Percentiles rank a stretch among this genome's conserved stretches.
These are phyloP conservation scores for Salvia splendens DNA, from an alignment of 257 asterid species.

Conservation along the genomic window DNA sequence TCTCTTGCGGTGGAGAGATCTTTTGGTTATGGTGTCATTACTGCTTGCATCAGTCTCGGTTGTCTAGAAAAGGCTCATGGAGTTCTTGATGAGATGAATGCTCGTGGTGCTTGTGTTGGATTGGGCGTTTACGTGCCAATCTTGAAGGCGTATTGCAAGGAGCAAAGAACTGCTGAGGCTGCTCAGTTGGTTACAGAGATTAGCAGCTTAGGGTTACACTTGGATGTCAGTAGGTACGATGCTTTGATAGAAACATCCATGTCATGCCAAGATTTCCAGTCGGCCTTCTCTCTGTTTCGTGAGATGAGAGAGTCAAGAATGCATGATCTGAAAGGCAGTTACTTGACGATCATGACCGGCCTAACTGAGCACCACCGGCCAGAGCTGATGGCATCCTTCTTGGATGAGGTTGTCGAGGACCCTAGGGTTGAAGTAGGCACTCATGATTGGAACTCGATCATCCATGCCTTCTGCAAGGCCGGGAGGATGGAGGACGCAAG, in stretches of 20 bases:
- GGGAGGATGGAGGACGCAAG: conserved; percentile 83
- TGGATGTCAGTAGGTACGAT: conserved; percentile 68
- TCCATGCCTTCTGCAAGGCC: conserved; percentile 88
- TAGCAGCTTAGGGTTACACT: conserved; percentile 54
- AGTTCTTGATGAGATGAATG: conserved; percentile 83
- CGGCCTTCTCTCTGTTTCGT: conserved; percentile 85
- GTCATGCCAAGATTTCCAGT: conserved; percentile 92
- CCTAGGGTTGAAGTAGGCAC: conserved; percentile 76
- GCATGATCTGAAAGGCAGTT: conserved; percentile 66
- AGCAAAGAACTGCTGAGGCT: conserved; percentile 83
- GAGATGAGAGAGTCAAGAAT: conserved; percentile 90
- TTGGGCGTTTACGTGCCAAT: conserved; percentile 79
- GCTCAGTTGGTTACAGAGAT: conserved; percentile 80
- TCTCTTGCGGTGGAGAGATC: conserved; percentile 55
- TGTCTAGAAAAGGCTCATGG: conserved; percentile 74
- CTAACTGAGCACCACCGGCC: conserved; percentile 92
- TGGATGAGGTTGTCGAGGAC: conserved; percentile 87
- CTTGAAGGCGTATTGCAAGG: conserved; percentile 74
- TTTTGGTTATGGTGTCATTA: conserved; percentile 70
- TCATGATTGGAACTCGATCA: conserved; percentile 96
- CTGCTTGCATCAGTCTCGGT: conserved; percentile 63
- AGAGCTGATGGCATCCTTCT: conserved; percentile 86
- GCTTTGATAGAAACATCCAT: conserved; percentile 80
- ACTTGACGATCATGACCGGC: conserved; percentile 94
- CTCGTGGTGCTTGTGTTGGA: conserved; percentile 64